Evolutionary conservation across 1,284 basidiomycete genomes (phyloP), one percentile per base, ranked within the genome.

Genomic region (Cryptococcus deneoformans): DNA sequence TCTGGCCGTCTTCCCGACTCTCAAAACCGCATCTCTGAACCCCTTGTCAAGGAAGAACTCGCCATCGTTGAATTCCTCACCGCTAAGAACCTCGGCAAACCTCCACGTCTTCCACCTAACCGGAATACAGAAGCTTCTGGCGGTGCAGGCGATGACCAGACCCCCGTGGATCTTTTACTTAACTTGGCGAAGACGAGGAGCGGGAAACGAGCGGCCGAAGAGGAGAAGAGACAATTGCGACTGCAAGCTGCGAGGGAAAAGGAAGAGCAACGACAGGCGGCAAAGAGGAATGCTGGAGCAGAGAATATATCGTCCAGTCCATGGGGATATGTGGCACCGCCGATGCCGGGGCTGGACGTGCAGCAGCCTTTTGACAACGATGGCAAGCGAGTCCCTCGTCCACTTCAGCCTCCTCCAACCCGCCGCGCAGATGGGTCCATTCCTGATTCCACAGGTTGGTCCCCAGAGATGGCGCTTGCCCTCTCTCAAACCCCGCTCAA

Each of bases 31-130:
- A 60, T 75, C 1, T 79, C 77, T 0, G 77, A 79, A 58, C 77
- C 79, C 79, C 76, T 77, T 16, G 79, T 79, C 46, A 77, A 79
- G 53, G 77, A 77, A 58, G 79, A 80, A 61, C 68, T 78, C 2
- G 79, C 77, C 24, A 78, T 78, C 24, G 77, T 77, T 50, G 75
- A 78, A 47, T 78, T 79, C 55, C 66, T 79, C 29, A 79, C 75
- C 1, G 75, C 77, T 29, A 76, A 77, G 54, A 68, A 65, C 1
- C 63, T 60, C 42, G 46, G 65, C 6, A 54, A 54, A 6, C 53
- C 58, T n/a, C 45, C 61, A 39, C 59, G 60, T 47, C 56, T 12
- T 39, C 53, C 9, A 53, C 59, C 36, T 59, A 46, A 42, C 57
- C 52, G 34, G 56, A 10, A 10, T 10, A 10, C 10, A 42, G n/a